phyloP scores from a whole-genome alignment of 1,139 yeast genomes.

The Yamadazyma oceani region DNA sequence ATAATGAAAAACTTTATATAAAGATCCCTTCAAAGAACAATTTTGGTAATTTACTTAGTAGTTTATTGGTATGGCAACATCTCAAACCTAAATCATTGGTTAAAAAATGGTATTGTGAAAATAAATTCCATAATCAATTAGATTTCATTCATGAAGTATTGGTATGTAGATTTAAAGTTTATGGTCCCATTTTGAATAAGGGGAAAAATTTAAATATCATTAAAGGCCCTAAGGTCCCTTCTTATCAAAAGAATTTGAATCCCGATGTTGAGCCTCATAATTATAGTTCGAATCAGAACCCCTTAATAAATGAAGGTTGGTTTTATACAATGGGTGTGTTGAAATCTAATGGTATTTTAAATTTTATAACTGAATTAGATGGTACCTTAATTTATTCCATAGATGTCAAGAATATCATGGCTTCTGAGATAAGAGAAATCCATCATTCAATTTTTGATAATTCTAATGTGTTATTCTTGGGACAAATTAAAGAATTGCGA shows the following conservation, averaged over 20 bases:
- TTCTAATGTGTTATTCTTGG: slow-evolving; percentile 58
- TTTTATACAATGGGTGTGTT: slow-evolving; percentile 73
- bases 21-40: slow-evolving; percentile 42
- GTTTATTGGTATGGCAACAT: slow-evolving; percentile 64
- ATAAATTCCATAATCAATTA: slow-evolving; percentile 36
- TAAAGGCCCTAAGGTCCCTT: slow-evolving; percentile 48
- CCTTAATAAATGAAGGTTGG: slow-evolving; percentile 59
- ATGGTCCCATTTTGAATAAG: slow-evolving; percentile 57
- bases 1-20: slow-evolving; percentile 48
- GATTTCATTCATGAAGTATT: slow-evolving; percentile 42
- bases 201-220: slow-evolving; percentile 41
- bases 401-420: slow-evolving; percentile 53
- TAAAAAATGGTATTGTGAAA: slow-evolving; percentile 54
- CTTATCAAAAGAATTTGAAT: slow-evolving; percentile 29
- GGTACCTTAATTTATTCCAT: slow-evolving; percentile 65
- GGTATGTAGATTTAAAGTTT: slow-evolving; percentile 65
- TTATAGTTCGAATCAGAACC: slow-evolving; percentile 1
- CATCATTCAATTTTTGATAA: slow-evolving; percentile 69
- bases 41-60: slow-evolving; percentile 50
- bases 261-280: slow-evolving; percentile 13
- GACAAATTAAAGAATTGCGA: slow-evolving; percentile 55
- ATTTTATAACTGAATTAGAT: slow-evolving; percentile 63
- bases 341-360: slow-evolving; percentile 64
- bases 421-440: slow-evolving; percentile 68
- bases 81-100: slow-evolving; percentile 57